phyloP scores from a whole-genome alignment of 2,329 filamentous ascomycete species.

The Colletotrichum sp. region DNA sequence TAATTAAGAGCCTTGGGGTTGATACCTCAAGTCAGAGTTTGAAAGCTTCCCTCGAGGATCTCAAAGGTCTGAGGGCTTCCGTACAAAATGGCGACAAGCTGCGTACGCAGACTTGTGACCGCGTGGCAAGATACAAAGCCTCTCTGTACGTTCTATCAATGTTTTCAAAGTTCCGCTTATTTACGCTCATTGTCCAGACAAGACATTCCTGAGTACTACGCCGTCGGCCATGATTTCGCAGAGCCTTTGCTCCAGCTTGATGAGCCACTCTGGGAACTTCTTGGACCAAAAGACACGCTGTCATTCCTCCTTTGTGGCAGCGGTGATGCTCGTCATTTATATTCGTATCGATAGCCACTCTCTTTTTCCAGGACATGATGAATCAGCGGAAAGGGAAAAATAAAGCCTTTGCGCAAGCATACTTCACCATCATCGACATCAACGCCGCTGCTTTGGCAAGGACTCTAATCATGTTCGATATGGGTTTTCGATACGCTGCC shows the following conservation, averaged over 20 bases:
- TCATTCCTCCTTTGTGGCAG: conserved; percentile 27
- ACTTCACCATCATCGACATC: conserved; percentile 27
- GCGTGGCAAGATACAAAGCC: conserved; percentile 22
- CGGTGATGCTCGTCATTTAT: conserved; percentile 28
- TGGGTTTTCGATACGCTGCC: background rate
- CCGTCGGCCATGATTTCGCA: conserved; percentile 23
- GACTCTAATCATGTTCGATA: conserved; percentile 25
- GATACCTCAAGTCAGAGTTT: background rate
- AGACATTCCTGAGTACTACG: conserved; percentile 22
- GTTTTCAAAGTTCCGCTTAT: background rate
- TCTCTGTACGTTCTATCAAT: conserved; percentile 10
- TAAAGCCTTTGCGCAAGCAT: conserved; percentile 6
- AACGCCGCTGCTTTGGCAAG: conserved; percentile 27
- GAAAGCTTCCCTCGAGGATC: background rate
- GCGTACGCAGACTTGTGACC: conserved; percentile 15
- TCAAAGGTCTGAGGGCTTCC: background rate
- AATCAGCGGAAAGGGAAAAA: background rate
- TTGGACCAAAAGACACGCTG: conserved; percentile 9
- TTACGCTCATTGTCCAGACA: background rate
- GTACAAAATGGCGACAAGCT: background rate
- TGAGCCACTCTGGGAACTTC: background rate
- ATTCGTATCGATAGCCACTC: conserved; percentile 19
- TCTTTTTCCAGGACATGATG: background rate
- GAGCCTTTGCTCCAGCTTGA: conserved; percentile 14
- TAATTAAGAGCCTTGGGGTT: background rate